These are phyloP conservation scores for Yamadazyma taylorii DNA, from an alignment of 1,139 yeast species.

Conservation along the genomic window DNA sequence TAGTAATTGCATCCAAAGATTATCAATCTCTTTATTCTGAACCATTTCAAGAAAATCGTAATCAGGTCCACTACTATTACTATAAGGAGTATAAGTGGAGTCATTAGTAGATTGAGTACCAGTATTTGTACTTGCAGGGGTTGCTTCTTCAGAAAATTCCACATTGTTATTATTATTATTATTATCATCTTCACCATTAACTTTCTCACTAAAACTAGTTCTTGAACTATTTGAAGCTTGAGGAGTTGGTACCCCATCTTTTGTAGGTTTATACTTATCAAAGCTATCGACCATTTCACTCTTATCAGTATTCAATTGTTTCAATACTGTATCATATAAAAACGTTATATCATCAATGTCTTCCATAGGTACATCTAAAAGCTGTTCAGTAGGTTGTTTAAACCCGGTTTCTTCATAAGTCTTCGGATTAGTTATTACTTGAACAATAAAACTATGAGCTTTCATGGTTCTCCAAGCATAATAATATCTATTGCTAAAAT, in stretches of 20 bases:
- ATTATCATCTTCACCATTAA: too few species aligned
- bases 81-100: slow-evolving; percentile 9
- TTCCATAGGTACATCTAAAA: slow-evolving; percentile 4
- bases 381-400: slow-evolving; percentile 2
- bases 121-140: not conserved
- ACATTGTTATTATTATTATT: too few species aligned
- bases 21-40: slow-evolving; percentile 35
- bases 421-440: slow-evolving; percentile 21
- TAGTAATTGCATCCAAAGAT: slow-evolving; percentile 36
- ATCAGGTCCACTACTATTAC: slow-evolving; percentile 11
- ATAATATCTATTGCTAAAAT: slow-evolving; percentile 38
- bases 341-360: slow-evolving; percentile 13
- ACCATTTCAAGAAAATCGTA: slow-evolving; percentile 22
- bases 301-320: slow-evolving; percentile 7
- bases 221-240: not conserved
- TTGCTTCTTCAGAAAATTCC: not conserved
- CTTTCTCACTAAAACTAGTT: not conserved
- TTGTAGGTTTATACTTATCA: too few species aligned
- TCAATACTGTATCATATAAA: slow-evolving; percentile 9
- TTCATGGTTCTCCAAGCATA: slow-evolving; percentile 47
- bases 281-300: too few species aligned
- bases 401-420: slow-evolving; percentile 19
- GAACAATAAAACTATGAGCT: slow-evolving; percentile 31
- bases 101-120: not conserved
- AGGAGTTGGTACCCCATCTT: too few species aligned